These are phyloP conservation scores for Podospora appendiculata DNA, from an alignment of 495 filamentous ascomycete species.

Conservation along the genomic window DNA sequence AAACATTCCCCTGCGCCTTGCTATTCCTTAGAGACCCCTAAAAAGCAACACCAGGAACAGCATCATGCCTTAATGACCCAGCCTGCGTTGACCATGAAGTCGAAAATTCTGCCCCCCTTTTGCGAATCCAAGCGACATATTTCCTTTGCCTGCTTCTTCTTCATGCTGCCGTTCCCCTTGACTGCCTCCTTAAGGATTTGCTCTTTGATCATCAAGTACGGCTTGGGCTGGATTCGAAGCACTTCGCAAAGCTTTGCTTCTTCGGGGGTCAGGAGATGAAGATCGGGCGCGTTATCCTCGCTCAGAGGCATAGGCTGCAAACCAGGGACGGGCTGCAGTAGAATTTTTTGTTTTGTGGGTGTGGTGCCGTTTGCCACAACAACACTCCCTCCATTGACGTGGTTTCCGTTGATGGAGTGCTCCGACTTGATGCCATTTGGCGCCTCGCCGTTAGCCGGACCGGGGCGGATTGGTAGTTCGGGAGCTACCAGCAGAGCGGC, in stretches of 20 bases:
- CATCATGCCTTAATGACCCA: constrained; percentile 73
- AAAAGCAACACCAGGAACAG: too few relatives aligned
- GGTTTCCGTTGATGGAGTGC: constrained; percentile 20
- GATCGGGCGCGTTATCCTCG: constrained; percentile 69
- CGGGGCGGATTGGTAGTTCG: constrained; percentile 57
- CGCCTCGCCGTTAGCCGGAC: constrained; percentile 11
- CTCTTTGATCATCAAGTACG: constrained; percentile 91
- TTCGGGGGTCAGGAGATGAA: constrained; percentile 78
- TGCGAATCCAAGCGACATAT: constrained; percentile 43
- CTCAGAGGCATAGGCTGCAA: constrained; percentile 61
- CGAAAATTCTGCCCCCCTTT: constrained; percentile 65
- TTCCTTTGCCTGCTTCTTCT: constrained; percentile 80
- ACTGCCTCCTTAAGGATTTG: constrained; percentile 78
- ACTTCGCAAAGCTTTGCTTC: constrained; percentile 80
- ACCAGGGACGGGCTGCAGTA: constrained; percentile 42
- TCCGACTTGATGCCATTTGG: constrained; percentile 20
- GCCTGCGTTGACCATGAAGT: constrained; percentile 87
- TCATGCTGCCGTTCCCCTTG: constrained; percentile 75
- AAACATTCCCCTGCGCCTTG: too few relatives aligned
- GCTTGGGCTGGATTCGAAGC: constrained; percentile 79
- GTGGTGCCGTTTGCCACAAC: constrained; percentile 29
- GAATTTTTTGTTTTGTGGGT: constrained; percentile 30
- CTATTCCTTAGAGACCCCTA: too few relatives aligned
- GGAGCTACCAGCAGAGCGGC: constrained; percentile 67
- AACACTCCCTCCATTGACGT: constrained; percentile 34